Evolutionary conservation across 106 monocot genomes (phyloP), one percentile per base, ranked within the genome.

Genomic region (Agapanthus africanus): DNA sequence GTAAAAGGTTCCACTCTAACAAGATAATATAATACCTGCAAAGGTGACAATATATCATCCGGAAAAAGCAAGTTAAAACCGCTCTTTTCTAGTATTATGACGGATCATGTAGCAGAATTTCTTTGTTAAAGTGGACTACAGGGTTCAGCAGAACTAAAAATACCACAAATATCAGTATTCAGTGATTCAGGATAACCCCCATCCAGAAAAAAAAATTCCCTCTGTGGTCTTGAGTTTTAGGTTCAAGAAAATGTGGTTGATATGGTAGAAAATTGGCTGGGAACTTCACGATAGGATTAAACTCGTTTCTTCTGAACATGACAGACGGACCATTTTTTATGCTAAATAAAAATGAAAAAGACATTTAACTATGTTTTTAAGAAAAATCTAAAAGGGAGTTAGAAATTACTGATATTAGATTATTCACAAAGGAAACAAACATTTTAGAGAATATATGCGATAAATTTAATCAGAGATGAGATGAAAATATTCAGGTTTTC

Each of bases 1-100:
- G 99, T 99, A 74, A 87, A 99, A 56, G 99, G 99, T 59, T 99
- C 99, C 73, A 99, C 75, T 70, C 99, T 85, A 68, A 99, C 67
- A 71, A 99, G 99, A 77, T 99, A 99, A 83, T 99, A 83, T 39
- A 99, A 73, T 23, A 99, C 93, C 99, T 99, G 80, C 30, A 77
- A 68, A 26, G 37, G 19, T 56, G 32, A 73, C 1, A 18, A 64
- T 32, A 31, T 16, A 4, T 61, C 34, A 61, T 4, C 18, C 16
- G 1, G 35, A 18, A 18, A 61, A 18, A 35, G 35, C 22, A 11
- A 52, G 10, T 1, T 56, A 56, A 26, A 56, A 30, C 1, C 26
- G 30, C 56, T 28, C 28, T 61, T 35, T 61, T 61, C 33, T 16
- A 35, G 7, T 61, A 35, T 19, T 19, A 61, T 19, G 35, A 61